phyloP scores from a whole-genome alignment of 108 stramenopile species.

The Skeletonema costatum region DNA sequence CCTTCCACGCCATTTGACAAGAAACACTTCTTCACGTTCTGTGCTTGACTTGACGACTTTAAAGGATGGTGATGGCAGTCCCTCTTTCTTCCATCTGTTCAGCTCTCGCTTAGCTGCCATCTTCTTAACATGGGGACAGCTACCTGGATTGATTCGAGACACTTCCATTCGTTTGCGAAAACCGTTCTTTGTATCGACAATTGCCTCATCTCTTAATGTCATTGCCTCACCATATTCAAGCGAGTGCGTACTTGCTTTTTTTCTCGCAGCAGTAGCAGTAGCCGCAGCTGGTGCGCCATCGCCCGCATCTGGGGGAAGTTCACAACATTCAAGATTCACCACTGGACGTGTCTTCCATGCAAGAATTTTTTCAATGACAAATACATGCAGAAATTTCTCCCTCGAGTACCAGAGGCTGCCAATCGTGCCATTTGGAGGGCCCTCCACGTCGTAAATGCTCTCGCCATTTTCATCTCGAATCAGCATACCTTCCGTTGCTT shows the following conservation, averaged over 20 bases:
- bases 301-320: conserved; percentile 1
- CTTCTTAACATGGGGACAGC: conserved; percentile 70
- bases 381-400: conserved; percentile 73
- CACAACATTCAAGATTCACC: conserved; percentile 51
- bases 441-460: conserved; percentile 51
- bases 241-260: conserved; percentile 6
- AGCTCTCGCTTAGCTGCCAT: conserved; percentile 51
- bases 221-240: conserved; percentile 53
- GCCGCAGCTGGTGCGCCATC: not conserved
- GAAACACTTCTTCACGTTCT: conserved; percentile 76
- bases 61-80: conserved; percentile 19
- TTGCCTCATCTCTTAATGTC: conserved; percentile 55
- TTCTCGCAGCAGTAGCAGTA: not conserved
- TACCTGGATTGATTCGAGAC: conserved; percentile 61
- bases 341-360: conserved; percentile 75
- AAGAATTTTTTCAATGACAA: conserved; percentile 82
- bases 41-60: conserved; percentile 16
- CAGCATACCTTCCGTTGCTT: conserved; percentile 10
- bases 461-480: conserved; percentile 24
- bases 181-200: conserved; percentile 50
- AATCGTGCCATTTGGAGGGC: conserved; percentile 73
- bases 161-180: conserved; percentile 74
- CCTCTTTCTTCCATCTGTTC: conserved; percentile 16
- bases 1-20: conserved; percentile 87
- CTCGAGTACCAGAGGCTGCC: conserved; percentile 82